These are phyloP conservation scores for Alternaria alternata DNA, from an alignment of 2,329 filamentous ascomycete genomes.

Conservation along the genomic window DNA sequence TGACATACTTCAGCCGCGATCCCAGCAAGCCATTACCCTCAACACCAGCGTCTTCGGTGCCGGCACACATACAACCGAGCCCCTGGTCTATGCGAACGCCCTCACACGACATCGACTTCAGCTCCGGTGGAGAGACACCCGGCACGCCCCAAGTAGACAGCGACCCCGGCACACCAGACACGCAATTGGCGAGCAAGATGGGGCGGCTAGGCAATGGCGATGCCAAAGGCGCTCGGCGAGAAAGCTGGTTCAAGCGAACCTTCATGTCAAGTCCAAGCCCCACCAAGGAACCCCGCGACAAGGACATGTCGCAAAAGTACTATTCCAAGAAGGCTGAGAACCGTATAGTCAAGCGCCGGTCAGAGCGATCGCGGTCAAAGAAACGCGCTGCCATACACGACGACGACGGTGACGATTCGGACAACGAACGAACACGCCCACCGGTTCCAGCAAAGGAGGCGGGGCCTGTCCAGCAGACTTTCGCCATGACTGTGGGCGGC, in stretches of 20 bases:
- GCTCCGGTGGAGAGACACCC: constrained; percentile 60
- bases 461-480: constrained; percentile 29
- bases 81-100: constrained; percentile 48
- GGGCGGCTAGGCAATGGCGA: constrained; percentile 34
- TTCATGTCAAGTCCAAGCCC: constrained; percentile 48
- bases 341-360: constrained; percentile 46
- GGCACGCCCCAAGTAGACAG: constrained; percentile 56
- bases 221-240: constrained; percentile 42
- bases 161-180: constrained; percentile 54
- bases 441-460: constrained; percentile 5
- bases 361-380: constrained; percentile 34
- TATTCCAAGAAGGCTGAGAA: constrained; percentile 51
- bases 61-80: constrained; percentile 40
- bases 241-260: constrained; percentile 42
- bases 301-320: constrained; percentile 31
- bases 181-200: constrained; percentile 42
- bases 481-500: constrained; percentile 50
- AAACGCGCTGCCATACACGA: constrained; percentile 27
- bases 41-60: constrained; percentile 29
- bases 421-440: constrained; percentile 21
- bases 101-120: constrained; percentile 52
- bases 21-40: constrained; percentile 50
- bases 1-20: constrained; percentile 57
- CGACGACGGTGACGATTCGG: constrained; percentile 38
- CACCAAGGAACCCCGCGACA: constrained; percentile 46